A percentile compares a stretch with the other conserved stretches of the same genome.
These are phyloP conservation scores for Corchorus olitorius DNA, from an alignment of 345 rosid genomes.

Conservation along the genomic window DNA sequence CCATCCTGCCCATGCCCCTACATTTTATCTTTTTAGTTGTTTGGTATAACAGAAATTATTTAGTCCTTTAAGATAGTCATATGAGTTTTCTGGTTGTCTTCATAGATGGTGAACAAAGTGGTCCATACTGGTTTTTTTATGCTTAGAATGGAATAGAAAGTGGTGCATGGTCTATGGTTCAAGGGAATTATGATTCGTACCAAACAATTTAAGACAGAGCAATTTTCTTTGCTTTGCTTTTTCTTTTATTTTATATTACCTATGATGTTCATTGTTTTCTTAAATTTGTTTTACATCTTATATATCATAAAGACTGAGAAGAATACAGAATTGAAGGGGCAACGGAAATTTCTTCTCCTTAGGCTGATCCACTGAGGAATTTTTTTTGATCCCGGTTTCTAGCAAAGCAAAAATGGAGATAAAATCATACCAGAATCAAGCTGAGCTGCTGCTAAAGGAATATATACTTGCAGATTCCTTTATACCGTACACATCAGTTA, in stretches of 20 bases:
- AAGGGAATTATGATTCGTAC: background rate
- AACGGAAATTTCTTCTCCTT: constrained; percentile 11
- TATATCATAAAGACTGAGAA: background rate
- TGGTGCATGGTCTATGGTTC: background rate
- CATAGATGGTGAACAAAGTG: background rate
- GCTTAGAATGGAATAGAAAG: background rate
- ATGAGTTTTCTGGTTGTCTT: background rate
- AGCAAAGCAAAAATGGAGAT: constrained; percentile 30
- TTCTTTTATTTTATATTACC: background rate
- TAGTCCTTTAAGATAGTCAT: background rate
- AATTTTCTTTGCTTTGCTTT: no score
- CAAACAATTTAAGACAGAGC: background rate
- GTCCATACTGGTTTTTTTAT: background rate
- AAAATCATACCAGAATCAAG: constrained; percentile 53
- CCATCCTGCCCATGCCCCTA: background rate
- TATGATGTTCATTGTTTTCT: background rate
- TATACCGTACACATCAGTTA: constrained; percentile 60
- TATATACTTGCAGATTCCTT: constrained; percentile 56
- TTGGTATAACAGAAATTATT: background rate
- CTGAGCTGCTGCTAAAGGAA: constrained; percentile 56
- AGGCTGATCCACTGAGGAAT: constrained; percentile 20
- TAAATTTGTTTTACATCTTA: background rate
- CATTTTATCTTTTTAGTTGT: background rate
- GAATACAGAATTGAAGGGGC: constrained; percentile 6
- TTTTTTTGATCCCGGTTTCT: constrained; percentile 23